Conservation (phyloP, 1,139 yeast species). For the Wickerhamiella infanticola region DNA sequence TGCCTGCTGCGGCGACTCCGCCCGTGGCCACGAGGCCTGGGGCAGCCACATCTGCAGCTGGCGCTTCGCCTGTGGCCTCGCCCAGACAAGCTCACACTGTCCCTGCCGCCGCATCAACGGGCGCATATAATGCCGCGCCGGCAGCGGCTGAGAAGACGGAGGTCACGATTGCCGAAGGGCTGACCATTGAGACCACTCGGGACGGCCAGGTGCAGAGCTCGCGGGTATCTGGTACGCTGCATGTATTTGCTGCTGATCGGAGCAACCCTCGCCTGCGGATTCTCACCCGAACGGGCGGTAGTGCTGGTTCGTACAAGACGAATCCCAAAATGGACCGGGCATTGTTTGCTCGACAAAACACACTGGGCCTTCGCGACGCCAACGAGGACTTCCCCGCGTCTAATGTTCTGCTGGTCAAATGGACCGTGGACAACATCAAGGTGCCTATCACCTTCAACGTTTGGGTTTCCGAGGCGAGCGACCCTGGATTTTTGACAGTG, state of each 20-base stretch:
- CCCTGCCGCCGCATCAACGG: slow-evolving; percentile 16
- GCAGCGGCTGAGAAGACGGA: slow-evolving; percentile 60
- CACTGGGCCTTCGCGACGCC: slow-evolving; percentile 62
- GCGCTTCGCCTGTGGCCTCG: background rate
- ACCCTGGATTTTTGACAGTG: slow-evolving; percentile 43
- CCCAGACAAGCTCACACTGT: background rate
- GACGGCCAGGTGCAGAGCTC: slow-evolving; percentile 65
- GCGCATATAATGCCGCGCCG: slow-evolving; percentile 17
- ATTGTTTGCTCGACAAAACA: slow-evolving; percentile 40
- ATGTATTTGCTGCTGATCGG: slow-evolving; percentile 67
- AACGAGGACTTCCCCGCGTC: slow-evolving; percentile 76
- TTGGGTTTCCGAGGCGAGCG: slow-evolving; percentile 57
- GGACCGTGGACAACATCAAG: slow-evolving; percentile 28
- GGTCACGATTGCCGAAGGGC: slow-evolving; percentile 60
- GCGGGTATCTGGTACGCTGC: slow-evolving; percentile 84
- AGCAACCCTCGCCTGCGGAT: slow-evolving; percentile 52
- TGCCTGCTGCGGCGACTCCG: slow-evolving; percentile 12
- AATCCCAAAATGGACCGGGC: slow-evolving; percentile 90
- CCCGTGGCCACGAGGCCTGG: slow-evolving; percentile 12
- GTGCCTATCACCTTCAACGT: slow-evolving; percentile 69
- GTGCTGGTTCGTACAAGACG: slow-evolving; percentile 64
- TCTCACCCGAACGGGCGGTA: slow-evolving; percentile 35
- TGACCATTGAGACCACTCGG: slow-evolving; percentile 62
- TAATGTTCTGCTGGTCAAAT: slow-evolving; percentile 79
- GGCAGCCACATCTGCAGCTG: slow-evolving; percentile 7